Base-by-base conservation (phyloP, 768 basidiomycete genomes). In the Termitomyces sp. region DNA sequence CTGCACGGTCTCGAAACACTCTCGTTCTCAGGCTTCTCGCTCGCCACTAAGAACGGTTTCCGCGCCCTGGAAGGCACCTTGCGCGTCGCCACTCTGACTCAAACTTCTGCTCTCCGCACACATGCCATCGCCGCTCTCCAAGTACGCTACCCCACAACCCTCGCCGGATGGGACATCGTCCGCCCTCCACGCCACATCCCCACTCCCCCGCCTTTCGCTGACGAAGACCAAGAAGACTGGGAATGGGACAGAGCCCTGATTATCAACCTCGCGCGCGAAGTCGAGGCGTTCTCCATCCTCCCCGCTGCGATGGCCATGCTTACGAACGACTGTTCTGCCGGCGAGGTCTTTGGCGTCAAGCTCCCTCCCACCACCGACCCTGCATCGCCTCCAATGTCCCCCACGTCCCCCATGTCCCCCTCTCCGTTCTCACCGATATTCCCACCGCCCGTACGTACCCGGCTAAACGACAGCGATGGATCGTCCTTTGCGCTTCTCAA, bases 261-360 rank as follows among this genome's bases (percentile, higher is more conserved):
- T 2, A 64, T 67, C 48, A 67, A 67, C 54, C 61, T 67, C 33
- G 67, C 63, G 1, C 64, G 67, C 14, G 48, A 63, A 28, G 62
- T 64, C 14, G 16, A 20, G 0, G 63, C 66, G 1, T 60, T 60
- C 50, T 57, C 58, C 4, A 57, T 66, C 49, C 58, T 67, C 28
- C 66, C 66, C 5, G 55, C 63, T 0, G 66, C 66, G 26, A 66
- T 67, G 64, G 66, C 66, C 18, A 57, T 60, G 47, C 57, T 67
- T 4, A 58, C 63, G 5, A 66, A 67, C 56, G 63, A 65, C 28
- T 53, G 60, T 49, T 64, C 63, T 12, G 64, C 64, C 2, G 61
- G 64, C 12, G 64, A 67, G 33, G 64, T 65, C 1, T 67, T 67
- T 23, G 63, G 64, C 6, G 58, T 65, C 3, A 44, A 35, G 0